Base-by-base conservation (phyloP, 371 early-diverging fungal species). In the Capillidium rhysosporum region DNA sequence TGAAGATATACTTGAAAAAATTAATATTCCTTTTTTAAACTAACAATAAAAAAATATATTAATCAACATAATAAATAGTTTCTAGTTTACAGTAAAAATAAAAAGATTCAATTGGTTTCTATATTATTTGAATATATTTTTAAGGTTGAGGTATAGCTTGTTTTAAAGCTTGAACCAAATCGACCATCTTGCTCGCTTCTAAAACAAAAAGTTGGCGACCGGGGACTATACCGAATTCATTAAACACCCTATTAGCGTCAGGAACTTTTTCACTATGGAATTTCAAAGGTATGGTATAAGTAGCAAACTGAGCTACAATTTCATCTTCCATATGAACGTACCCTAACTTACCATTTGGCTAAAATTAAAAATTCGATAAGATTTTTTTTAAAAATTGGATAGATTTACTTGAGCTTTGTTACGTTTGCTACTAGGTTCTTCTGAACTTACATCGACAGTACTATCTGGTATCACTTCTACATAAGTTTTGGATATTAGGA, bases 251-350 rank as follows among this genome's bases (percentile, higher is more conserved):
- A 57, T 79, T 69, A 2, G 89, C 77, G 59, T 91, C 92, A 8
- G 88, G 69, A 14, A 73, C 72, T 4, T 75, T 43, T 16, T 61
- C 60, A 12, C 59, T 63, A 5, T 81, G 72, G 45, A 82, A 71
- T 60, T 78, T 77, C 62, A 72, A 89, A 58, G 90, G 89, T 30
- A 76, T 71, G 25, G 59, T 63, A 18, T 68, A 55, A 25, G 67
- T 63, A 1, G 77, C 75, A 53, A 68, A 75, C 62, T 74, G 68
- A 54, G 79, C 76, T 44, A 92, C 72, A 51, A 92, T 75, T 60
- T 91, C 92, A 61, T 95, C 96, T 61, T 95, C 96, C 0, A 85
- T 73, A 61, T 92, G 90, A 59, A 85, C 78, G 60, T 83, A 86
- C 62, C 84, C 82, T 0, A 75, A 66, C 29, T 67, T 49, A n/a